phyloP scores from a whole-genome alignment of 1,284 basidiomycete genomes.

The Ceratobasidium sp. region DNA sequence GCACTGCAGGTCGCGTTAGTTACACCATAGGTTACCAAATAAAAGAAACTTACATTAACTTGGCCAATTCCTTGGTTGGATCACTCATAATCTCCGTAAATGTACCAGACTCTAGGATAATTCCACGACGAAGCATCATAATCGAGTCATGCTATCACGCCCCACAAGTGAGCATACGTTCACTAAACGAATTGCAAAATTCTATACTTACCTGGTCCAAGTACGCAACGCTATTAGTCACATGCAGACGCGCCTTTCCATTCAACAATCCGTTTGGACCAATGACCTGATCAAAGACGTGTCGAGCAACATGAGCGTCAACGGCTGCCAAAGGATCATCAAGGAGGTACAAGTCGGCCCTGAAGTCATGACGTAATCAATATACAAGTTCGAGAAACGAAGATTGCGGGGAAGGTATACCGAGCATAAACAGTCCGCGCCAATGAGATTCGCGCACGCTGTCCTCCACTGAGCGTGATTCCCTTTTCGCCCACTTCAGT shows the following conservation, averaged over 20 bases:
- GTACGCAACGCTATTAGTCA: slow-evolving; percentile 93
- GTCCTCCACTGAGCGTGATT: too few species aligned
- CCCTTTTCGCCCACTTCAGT: too few species aligned
- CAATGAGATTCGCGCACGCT: too few species aligned
- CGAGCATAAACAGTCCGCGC: slow-evolving; percentile 65
- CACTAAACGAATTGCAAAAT: too few species aligned
- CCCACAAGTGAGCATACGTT: neutral
- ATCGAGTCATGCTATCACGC: slow-evolving; percentile 78
- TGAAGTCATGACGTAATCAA: slow-evolving; percentile 42
- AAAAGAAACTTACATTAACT: slow-evolving; percentile 75
- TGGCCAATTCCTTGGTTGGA: slow-evolving; percentile 77
- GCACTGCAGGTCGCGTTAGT: slow-evolving; percentile 12
- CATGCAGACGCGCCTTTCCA: slow-evolving; percentile 87
- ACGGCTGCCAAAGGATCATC: slow-evolving; percentile 71
- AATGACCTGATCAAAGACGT: slow-evolving; percentile 84
- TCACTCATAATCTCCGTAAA: slow-evolving; percentile 76
- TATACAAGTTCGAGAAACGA: too few species aligned
- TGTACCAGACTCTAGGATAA: slow-evolving; percentile 83
- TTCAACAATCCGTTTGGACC: slow-evolving; percentile 89
- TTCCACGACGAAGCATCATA: slow-evolving; percentile 83
- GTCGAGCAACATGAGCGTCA: slow-evolving; percentile 80
- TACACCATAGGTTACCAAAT: slow-evolving; percentile 34
- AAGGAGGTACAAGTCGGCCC: slow-evolving; percentile 69
- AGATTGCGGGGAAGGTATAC: neutral
- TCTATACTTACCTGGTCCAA: slow-evolving; percentile 56